These are phyloP conservation scores for Drosera capensis DNA, from an alignment of 148 eudicot species.

Conservation along the genomic window DNA sequence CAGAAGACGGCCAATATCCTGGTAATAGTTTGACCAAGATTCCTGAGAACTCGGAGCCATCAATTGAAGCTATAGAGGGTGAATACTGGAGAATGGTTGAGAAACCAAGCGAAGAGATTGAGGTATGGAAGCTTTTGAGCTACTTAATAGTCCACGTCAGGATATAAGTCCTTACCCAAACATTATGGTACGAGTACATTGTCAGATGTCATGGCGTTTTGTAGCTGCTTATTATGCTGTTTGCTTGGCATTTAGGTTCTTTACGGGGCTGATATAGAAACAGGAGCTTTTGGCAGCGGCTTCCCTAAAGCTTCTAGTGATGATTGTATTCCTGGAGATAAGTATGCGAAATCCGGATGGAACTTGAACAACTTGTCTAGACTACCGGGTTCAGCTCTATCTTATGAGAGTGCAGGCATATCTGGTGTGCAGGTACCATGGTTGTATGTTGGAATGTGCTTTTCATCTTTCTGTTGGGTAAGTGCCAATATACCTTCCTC, in stretches of 20 bases:
- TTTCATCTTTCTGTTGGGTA: constrained; percentile 99
- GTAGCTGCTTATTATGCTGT: neutral
- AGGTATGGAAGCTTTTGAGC: too few species aligned
- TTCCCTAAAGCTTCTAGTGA: constrained; percentile 45
- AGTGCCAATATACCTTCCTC: too few species aligned
- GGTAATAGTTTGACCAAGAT: too few species aligned
- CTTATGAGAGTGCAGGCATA: constrained; percentile 84
- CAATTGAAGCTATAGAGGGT: constrained; percentile 83
- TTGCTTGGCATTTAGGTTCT: constrained; percentile 42
- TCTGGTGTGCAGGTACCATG: constrained; percentile 97
- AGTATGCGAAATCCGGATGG: constrained; percentile 80
- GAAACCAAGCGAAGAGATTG: constrained; percentile 94
- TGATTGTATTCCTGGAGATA: constrained; percentile 24
- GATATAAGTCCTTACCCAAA: too few species aligned
- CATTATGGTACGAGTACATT: neutral
- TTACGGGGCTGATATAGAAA: constrained; percentile 96
- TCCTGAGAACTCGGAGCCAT: constrained; percentile 45
- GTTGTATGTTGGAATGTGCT: too few species aligned
- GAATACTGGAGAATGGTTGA: constrained; percentile 99
- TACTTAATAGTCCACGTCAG: too few species aligned
- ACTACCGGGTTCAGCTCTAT: constrained; percentile 82
- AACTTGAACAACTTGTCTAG: constrained; percentile 95
- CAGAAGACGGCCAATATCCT: constrained; percentile 11
- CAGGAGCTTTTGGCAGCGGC: constrained; percentile 92
- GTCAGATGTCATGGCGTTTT: neutral